Percentiles rank a stretch among this genome's conserved stretches.
These are phyloP conservation scores for Tricholoma flavovirens DNA, from an alignment of 768 basidiomycete genomes.

Conservation along the genomic window DNA sequence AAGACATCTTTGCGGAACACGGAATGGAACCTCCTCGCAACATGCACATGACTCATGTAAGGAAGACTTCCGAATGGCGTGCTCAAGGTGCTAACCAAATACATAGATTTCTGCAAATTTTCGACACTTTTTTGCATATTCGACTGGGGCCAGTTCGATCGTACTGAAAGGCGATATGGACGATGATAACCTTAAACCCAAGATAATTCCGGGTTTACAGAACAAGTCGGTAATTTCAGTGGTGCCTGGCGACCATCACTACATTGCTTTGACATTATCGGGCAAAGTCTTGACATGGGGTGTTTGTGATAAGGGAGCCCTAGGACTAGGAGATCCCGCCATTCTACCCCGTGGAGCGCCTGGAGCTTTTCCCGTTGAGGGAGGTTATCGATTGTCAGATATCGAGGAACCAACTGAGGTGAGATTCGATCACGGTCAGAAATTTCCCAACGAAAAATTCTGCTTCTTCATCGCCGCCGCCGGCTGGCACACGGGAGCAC, in stretches of 20 bases:
- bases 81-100: constrained; percentile 10
- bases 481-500: constrained; percentile 90
- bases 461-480: constrained; percentile 77
- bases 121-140: constrained; percentile 75
- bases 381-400: constrained; percentile 30
- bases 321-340: constrained; percentile 79
- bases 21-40: constrained; percentile 31
- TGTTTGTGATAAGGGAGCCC: constrained; percentile 65
- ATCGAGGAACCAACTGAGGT: constrained; percentile 66
- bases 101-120: constrained; percentile 81
- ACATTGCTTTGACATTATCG: constrained; percentile 70
- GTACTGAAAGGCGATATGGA: constrained; percentile 64
- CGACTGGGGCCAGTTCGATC: constrained; percentile 61
- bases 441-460: constrained; percentile 51
- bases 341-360: constrained; percentile 46
- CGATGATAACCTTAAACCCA: constrained; percentile 40
- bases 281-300: constrained; percentile 86
- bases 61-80: constrained; percentile 14
- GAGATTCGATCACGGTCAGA: constrained; percentile 57
- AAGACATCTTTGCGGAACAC: constrained; percentile 15
- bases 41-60: constrained; percentile 75
- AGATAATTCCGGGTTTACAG: constrained; percentile 68
- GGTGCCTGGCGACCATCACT: constrained; percentile 90
- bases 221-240: constrained; percentile 78
- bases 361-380: constrained; percentile 48